phyloP scores from a whole-genome alignment of 352 stramenopile genomes.

The Globisporangium apiculatum region DNA sequence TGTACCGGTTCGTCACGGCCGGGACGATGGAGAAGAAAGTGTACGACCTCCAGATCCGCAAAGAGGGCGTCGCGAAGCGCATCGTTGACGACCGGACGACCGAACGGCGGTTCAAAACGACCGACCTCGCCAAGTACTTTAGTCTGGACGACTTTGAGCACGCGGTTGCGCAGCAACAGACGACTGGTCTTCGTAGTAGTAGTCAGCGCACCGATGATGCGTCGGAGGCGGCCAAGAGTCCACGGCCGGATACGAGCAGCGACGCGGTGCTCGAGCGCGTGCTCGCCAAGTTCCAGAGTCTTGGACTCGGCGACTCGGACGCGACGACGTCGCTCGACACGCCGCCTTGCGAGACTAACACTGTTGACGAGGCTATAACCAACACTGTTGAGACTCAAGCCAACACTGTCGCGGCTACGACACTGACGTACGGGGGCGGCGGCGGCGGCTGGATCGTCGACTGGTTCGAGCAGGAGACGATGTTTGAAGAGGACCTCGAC shows the following conservation, averaged over 20 bases:
- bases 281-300: slow-evolving; percentile 27
- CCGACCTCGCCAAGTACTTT: slow-evolving; percentile 84
- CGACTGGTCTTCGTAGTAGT: too few species aligned
- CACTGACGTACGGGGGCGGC: too few species aligned
- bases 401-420: too few species aligned
- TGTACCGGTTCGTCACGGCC: slow-evolving; percentile 89
- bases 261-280: slow-evolving; percentile 49
- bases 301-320: slow-evolving; percentile 6
- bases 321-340: not conserved
- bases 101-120: slow-evolving; percentile 75
- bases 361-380: too few species aligned
- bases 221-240: too few species aligned
- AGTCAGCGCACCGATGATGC: too few species aligned
- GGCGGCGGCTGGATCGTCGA: slow-evolving; percentile 50
- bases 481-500: slow-evolving; percentile 86
- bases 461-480: slow-evolving; percentile 87
- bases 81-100: slow-evolving; percentile 86
- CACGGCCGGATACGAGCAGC: not conserved
- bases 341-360: not conserved
- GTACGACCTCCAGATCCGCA: slow-evolving; percentile 87
- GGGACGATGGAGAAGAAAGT: slow-evolving; percentile 93
- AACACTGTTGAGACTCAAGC: too few species aligned
- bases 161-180: slow-evolving; percentile 38
- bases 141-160: slow-evolving; percentile 75
- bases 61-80: slow-evolving; percentile 84